These are phyloP conservation scores for Tulasnella sp. DNA, from an alignment of 768 basidiomycete genomes.

Conservation along the genomic window DNA sequence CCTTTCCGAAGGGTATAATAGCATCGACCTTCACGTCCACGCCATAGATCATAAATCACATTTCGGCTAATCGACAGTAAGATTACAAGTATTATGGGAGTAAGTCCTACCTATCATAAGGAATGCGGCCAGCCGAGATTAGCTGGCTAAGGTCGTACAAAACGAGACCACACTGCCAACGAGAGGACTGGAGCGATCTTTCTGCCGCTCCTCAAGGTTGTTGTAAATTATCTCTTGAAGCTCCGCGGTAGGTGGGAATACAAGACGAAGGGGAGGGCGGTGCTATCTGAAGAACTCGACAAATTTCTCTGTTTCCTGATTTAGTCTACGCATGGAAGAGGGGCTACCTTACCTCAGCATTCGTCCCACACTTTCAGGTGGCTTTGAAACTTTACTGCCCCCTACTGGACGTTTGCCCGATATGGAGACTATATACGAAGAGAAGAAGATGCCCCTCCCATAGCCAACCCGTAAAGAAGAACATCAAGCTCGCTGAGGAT, in stretches of 20 bases:
- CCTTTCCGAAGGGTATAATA: background rate
- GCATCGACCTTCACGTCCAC: background rate
- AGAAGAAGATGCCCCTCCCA: slow-evolving; percentile 79
- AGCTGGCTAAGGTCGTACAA: background rate
- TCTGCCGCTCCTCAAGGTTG: background rate
- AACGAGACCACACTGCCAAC: background rate
- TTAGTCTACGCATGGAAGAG: background rate
- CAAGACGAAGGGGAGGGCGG: background rate
- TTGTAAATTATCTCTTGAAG: background rate
- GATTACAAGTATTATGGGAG: background rate
- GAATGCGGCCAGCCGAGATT: background rate
- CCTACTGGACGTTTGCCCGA: background rate
- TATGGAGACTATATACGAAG: slow-evolving; percentile 84
- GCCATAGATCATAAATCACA: background rate
- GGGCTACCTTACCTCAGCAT: background rate
- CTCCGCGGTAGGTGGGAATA: background rate
- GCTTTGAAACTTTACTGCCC: background rate
- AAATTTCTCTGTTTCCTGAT: background rate
- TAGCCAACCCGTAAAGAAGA: slow-evolving; percentile 39
- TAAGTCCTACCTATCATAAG: background rate
- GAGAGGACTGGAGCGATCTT: background rate
- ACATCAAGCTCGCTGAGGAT: background rate
- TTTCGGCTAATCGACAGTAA: background rate
- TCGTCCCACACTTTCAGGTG: background rate
- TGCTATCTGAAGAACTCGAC: background rate